These are phyloP conservation scores for Lantana camara DNA, from an alignment of 257 asterid genomes.

Conservation along the genomic window DNA sequence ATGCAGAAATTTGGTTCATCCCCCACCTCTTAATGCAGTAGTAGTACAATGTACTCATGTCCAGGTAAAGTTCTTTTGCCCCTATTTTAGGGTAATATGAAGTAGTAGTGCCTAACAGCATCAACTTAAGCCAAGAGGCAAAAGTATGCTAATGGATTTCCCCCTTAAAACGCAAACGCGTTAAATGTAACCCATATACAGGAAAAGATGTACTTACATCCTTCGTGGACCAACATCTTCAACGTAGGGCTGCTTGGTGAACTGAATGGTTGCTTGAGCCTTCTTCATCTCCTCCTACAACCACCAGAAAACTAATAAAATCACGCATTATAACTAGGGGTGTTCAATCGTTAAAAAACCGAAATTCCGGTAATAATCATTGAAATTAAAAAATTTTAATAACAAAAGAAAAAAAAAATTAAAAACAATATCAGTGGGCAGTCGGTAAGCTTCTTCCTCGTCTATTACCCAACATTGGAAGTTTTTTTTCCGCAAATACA, in stretches of 20 bases:
- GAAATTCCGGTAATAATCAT: no score
- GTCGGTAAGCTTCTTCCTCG: no score
- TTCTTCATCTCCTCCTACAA: conserved; percentile 46
- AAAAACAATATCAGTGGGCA: no score
- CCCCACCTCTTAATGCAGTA: neutral
- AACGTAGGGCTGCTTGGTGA: conserved; percentile 71
- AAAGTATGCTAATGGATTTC: conserved; percentile 1
- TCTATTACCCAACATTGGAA: no score
- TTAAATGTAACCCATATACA: neutral
- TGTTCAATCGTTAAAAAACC: no score
- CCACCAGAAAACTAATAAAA: conserved; percentile 12
- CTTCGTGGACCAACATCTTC: conserved; percentile 91
- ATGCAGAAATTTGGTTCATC: neutral
- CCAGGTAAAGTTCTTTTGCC: neutral
- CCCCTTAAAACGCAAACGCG: neutral
- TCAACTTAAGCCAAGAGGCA: neutral
- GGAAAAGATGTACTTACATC: conserved; percentile 47
- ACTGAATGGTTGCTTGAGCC: conserved; percentile 40
- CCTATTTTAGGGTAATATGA: neutral
- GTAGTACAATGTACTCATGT: neutral
- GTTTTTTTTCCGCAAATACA: no score
- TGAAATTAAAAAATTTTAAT: no score
- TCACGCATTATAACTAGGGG: no score
- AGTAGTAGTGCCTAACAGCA: neutral
- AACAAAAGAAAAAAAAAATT: no score